phyloP scores from a whole-genome alignment of 331 rosid species.

The Quercus phellos region DNA sequence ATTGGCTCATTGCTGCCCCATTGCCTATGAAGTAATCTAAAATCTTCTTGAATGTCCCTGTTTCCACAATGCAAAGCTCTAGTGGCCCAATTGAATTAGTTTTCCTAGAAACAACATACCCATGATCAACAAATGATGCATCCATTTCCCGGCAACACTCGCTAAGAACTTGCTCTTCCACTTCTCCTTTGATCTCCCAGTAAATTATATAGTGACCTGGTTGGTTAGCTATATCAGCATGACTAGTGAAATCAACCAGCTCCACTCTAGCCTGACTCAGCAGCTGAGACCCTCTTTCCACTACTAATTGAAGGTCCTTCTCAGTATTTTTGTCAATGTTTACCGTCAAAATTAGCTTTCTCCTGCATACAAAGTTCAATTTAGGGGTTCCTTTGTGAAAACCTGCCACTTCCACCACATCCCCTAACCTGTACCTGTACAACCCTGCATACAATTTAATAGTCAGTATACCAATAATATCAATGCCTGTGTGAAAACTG shows the following conservation, averaged over 20 bases:
- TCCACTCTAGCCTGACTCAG: constrained; percentile 49
- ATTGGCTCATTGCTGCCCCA: constrained; percentile 78
- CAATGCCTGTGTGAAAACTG: background rate
- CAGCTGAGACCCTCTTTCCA: constrained; percentile 57
- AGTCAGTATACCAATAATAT: background rate
- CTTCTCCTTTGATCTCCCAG: constrained; percentile 88
- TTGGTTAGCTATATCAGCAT: constrained; percentile 38
- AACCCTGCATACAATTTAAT: constrained; percentile 42
- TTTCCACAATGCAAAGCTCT: constrained; percentile 59
- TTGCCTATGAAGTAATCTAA: constrained; percentile 59
- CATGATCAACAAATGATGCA: constrained; percentile 63
- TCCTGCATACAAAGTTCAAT: constrained; percentile 68
- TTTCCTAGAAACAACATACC: constrained; percentile 76
- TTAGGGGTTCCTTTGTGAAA: constrained; percentile 82
- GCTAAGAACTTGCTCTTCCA: constrained; percentile 40
- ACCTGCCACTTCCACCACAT: constrained; percentile 83
- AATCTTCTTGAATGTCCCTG: constrained; percentile 72
- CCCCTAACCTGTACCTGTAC: constrained; percentile 80
- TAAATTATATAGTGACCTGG: constrained; percentile 76
- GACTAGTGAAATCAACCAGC: constrained; percentile 84
- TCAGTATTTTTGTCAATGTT: constrained; percentile 93
- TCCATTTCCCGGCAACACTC: constrained; percentile 77
- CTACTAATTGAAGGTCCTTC: constrained; percentile 81
- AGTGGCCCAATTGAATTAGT: constrained; percentile 72
- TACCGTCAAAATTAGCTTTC: constrained; percentile 62